Evolutionary conservation across 306 rosid genomes (phyloP).

Genomic region (Lathyrus sativus): DNA sequence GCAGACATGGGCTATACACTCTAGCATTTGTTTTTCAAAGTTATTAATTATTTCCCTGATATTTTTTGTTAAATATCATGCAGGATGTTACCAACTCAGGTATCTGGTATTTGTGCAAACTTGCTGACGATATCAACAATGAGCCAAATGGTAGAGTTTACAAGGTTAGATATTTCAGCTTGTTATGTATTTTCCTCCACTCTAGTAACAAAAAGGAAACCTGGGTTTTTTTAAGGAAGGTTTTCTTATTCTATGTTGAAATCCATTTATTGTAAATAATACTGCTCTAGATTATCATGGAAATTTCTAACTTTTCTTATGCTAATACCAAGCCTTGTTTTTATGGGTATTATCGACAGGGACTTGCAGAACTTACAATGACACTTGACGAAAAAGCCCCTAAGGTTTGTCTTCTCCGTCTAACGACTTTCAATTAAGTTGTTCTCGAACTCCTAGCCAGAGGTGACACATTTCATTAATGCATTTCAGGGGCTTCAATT

Average conservation of each 20-base stretch:
- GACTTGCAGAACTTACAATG: slow-evolving; percentile 25
- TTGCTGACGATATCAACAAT: slow-evolving; percentile 31
- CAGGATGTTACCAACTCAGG: slow-evolving; percentile 42
- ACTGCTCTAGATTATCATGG: slow-evolving; percentile 8
- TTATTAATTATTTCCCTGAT: background rate
- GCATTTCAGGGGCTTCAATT: slow-evolving; percentile 49
- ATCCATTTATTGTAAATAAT: slow-evolving; percentile 6
- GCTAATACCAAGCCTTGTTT: slow-evolving; percentile 7
- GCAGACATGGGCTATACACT: slow-evolving; percentile 11
- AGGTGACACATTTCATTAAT: slow-evolving; percentile 12
- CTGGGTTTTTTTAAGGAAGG: background rate
- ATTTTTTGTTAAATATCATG: slow-evolving; percentile 15
- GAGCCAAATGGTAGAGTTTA: slow-evolving; percentile 30
- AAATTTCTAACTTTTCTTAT: slow-evolving; percentile 5
- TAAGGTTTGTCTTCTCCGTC: slow-evolving; percentile 32
- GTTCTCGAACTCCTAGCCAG: background rate
- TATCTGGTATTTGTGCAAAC: slow-evolving; percentile 41
- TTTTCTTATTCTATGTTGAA: slow-evolving; percentile 15
- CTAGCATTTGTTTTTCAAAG: slow-evolving; percentile 8
- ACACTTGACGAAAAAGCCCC: slow-evolving; percentile 34
- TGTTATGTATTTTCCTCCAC: background rate
- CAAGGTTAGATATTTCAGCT: slow-evolving; percentile 42
- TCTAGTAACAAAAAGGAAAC: background rate
- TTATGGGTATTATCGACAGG: slow-evolving; percentile 31
- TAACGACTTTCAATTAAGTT: background rate